Evolutionary conservation across 495 filamentous ascomycete species (phyloP), one percentile per base, ranked within the genome.

Genomic region (Copromyces sp.): DNA sequence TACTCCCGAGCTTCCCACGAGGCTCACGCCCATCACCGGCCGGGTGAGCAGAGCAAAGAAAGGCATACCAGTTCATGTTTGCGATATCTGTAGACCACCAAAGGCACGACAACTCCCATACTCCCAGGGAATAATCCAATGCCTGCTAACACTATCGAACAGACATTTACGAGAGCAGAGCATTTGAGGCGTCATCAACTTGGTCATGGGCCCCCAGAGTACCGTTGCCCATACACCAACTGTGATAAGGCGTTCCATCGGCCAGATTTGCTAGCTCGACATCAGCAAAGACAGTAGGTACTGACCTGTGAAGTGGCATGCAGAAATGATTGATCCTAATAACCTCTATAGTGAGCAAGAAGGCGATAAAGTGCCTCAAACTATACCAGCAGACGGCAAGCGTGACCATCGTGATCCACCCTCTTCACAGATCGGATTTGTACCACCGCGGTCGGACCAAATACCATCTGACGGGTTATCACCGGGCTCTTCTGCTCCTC

Each of bases 111-210:
- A 41, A 42, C 29, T 61, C 5, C 65, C 71, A 29, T 69, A 69
- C 69, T 77, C 35, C 12, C 81, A 73, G 69, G 35, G 35, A 14
- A 71, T 73, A 53, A 41, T 70, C n/a, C 14, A 41, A 45, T 39
- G n/a, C 69, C 68, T 70, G 59, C 78, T 79, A 44, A 80, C 71
- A 73, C 39, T 53, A 68, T 38, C 37, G 40, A 42, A 40, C 73
- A 92, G 90, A 90, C 91, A 69, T 94, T 93, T 78, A 95, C 93
- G 24, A 87, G 94, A 78, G 93, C 93, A 39, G 94, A 97, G 78
- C 94, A 97, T 82, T 82, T 93, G 70, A 89, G 92, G 81, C 93
- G 93, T 68, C 94, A 97, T 82, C 92, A 96, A 80, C 82, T 94
- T 69, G 94, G 94, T 80, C 94, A 97, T 83, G 89, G 90, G 77